Evolutionary conservation across 768 basidiomycete species (phyloP).

Genomic region (Panaeolus cyanescens): DNA sequence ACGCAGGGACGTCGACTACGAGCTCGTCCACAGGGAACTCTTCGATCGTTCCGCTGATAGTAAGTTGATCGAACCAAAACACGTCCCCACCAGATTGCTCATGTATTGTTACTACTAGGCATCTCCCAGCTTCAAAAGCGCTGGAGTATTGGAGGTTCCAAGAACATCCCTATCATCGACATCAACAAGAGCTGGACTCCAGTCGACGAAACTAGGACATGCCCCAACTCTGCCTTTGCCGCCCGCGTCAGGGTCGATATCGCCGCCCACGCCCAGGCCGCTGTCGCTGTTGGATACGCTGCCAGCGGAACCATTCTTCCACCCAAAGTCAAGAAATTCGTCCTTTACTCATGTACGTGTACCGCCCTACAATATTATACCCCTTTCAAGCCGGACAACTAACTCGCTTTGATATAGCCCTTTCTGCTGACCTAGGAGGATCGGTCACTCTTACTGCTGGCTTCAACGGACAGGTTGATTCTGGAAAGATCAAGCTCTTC

Average conservation of each 20-base stretch:
- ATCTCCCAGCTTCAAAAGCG: background rate
- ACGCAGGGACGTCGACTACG: background rate
- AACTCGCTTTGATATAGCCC: constrained; percentile 20
- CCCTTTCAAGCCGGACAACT: no score
- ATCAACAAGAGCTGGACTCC: constrained; percentile 30
- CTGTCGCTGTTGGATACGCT: constrained; percentile 38
- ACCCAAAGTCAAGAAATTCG: constrained; percentile 36
- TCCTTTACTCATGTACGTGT: constrained; percentile 32
- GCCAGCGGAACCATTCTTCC: constrained; percentile 47
- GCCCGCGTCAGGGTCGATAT: constrained; percentile 29
- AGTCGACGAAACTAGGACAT: constrained; percentile 29
- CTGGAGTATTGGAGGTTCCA: background rate
- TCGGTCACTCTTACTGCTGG: constrained; percentile 37
- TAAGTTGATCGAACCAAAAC: background rate
- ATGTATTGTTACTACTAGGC: background rate
- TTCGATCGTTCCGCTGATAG: background rate
- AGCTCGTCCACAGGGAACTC: background rate
- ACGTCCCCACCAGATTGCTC: constrained; percentile 6
- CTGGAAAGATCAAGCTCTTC: constrained; percentile 42
- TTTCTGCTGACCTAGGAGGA: constrained; percentile 40
- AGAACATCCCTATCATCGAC: constrained; percentile 17
- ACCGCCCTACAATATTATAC: background rate
- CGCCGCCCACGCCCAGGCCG: constrained; percentile 31
- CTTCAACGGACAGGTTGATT: constrained; percentile 40
- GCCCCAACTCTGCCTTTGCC: constrained; percentile 27